Evolutionary conservation across 2,329 filamentous ascomycete species (phyloP).

Genomic region (Leptographium radiaticola): DNA sequence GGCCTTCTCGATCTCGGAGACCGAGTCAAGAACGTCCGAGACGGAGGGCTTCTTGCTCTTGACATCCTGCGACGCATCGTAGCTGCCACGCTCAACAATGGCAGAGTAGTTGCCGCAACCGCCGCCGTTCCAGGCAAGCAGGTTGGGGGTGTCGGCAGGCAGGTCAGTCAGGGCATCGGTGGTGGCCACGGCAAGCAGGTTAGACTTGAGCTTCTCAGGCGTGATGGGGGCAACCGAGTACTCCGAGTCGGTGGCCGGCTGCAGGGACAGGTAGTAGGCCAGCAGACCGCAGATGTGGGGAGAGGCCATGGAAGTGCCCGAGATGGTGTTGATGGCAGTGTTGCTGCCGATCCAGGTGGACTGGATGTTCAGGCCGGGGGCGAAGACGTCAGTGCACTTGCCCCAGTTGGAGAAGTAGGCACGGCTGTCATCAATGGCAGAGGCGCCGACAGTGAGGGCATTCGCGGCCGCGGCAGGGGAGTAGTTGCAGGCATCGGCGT

Average conservation of each 20-base stretch:
- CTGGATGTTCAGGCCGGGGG: constrained; percentile 88
- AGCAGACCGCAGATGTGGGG: constrained; percentile 93
- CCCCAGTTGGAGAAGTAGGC: constrained; percentile 99
- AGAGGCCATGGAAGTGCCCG: constrained; percentile 97
- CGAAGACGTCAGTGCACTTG: constrained; percentile 99
- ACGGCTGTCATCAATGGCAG: constrained; percentile 83
- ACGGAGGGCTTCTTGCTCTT: constrained; percentile 14
- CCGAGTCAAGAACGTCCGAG: constrained; percentile 26
- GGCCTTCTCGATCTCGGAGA: constrained; percentile 48
- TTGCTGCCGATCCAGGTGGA: constrained; percentile 98
- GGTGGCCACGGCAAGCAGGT: constrained; percentile 74
- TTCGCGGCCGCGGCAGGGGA: constrained; percentile 86
- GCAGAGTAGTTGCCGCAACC: constrained; percentile 81
- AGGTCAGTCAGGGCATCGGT: constrained; percentile 66
- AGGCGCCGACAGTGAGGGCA: constrained; percentile 91
- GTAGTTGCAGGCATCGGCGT: constrained; percentile 98
- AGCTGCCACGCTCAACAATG: constrained; percentile 63
- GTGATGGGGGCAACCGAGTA: constrained; percentile 83
- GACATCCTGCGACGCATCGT: constrained; percentile 28
- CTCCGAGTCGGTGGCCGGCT: constrained; percentile 79
- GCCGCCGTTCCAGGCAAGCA: constrained; percentile 98
- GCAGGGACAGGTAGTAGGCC: constrained; percentile 95
- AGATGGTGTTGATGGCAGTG: constrained; percentile 96
- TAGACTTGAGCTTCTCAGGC: constrained; percentile 86
- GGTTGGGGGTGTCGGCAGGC: constrained; percentile 76